phyloP scores from a whole-genome alignment of 2,329 filamentous ascomycete genomes.

The Colletotrichum euphorbiae region DNA sequence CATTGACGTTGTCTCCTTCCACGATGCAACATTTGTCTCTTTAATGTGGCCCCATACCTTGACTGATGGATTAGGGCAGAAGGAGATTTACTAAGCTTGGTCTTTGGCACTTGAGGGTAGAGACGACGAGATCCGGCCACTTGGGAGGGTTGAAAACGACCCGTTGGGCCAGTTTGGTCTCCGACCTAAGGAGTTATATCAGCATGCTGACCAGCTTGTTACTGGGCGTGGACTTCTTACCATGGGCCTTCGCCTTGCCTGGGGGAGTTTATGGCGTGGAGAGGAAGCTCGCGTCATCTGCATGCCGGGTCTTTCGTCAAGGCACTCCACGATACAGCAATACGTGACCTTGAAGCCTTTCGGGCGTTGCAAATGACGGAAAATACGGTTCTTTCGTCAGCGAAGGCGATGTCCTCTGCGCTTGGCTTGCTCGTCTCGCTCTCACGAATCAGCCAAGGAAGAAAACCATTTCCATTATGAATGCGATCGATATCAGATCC shows the following conservation, averaged over 20 bases:
- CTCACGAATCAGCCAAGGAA: not conserved
- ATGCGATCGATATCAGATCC: conserved; percentile 3
- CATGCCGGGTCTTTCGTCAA: not conserved
- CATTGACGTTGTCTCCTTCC: not conserved
- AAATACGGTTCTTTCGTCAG: not conserved
- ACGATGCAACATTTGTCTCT: not conserved
- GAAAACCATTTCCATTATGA: not conserved
- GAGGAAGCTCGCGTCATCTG: not conserved
- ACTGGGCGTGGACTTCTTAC: not conserved
- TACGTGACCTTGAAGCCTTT: not conserved
- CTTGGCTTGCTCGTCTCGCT: not conserved
- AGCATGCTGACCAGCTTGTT: not conserved
- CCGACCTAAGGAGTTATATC: not conserved
- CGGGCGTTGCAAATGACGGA: not conserved
- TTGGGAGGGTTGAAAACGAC: not conserved
- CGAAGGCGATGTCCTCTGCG: conserved; percentile 1
- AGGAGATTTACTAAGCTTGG: not conserved
- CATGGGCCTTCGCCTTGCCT: not conserved
- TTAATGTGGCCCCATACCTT: not conserved
- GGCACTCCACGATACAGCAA: not conserved
- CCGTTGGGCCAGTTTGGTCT: not conserved
- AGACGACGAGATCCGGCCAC: not conserved
- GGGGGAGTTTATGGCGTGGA: not conserved
- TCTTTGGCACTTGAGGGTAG: not conserved
- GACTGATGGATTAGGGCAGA: not conserved